These are phyloP conservation scores for Saccharomyces kudriavzevii DNA, from an alignment of 805 yeast species.

Conservation along the genomic window DNA sequence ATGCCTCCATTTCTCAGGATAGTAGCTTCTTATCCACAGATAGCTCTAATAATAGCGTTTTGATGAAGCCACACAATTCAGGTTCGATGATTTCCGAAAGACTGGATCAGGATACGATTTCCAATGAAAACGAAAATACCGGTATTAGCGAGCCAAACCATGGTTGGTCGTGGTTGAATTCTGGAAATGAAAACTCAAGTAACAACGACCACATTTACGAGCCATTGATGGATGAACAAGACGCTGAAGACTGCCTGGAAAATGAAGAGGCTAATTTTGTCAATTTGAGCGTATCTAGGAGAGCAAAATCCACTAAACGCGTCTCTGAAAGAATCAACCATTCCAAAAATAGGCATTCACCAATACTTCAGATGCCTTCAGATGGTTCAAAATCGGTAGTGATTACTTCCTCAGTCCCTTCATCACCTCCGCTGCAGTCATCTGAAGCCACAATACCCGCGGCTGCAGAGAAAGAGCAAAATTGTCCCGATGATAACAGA, in stretches of 20 bases:
- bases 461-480: not conserved
- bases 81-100: constrained; percentile 7
- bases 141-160: not conserved
- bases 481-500: not conserved
- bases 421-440: not conserved
- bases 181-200: not conserved
- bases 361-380: constrained; percentile 8
- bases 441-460: not conserved
- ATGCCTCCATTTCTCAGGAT: constrained; percentile 7
- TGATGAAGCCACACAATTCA: constrained; percentile 5
- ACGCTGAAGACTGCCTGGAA: not conserved
- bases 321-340: constrained; percentile 23
- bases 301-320: constrained; percentile 5
- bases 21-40: constrained; percentile 12
- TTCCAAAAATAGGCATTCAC: constrained; percentile 32
- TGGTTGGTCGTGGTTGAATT: not conserved
- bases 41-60: constrained; percentile 11
- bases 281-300: constrained; percentile 5
- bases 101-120: not conserved
- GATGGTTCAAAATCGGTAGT: not conserved
- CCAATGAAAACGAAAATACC: not conserved
- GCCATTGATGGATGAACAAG: not conserved
- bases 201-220: not conserved
- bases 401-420: not conserved
- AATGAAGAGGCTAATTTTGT: constrained; percentile 6